phyloP scores from a whole-genome alignment of 2,329 filamentous ascomycete species.

The Fusarium illudens region DNA sequence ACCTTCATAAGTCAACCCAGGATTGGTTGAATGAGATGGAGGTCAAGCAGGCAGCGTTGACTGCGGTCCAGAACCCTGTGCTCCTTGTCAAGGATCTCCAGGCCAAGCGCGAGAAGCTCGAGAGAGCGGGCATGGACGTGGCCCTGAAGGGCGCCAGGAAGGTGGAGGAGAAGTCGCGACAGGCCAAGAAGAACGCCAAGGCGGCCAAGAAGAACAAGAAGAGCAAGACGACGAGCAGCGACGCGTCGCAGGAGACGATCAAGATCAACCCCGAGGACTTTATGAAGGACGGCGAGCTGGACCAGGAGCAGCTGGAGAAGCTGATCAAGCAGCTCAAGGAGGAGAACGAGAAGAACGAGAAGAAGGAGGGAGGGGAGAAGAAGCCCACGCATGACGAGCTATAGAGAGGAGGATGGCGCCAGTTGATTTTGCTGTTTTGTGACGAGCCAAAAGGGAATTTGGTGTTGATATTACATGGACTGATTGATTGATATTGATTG shows the following conservation, averaged over 20 bases:
- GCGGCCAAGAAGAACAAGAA: slow-evolving; percentile 52
- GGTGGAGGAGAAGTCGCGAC: slow-evolving; percentile 59
- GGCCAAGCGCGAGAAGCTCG: slow-evolving; percentile 73
- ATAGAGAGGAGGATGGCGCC: slow-evolving; percentile 39
- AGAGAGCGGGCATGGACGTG: slow-evolving; percentile 74
- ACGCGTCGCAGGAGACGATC: slow-evolving; percentile 51
- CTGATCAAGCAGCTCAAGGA: slow-evolving; percentile 39
- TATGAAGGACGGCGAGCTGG: slow-evolving; percentile 45
- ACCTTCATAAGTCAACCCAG: slow-evolving; percentile 67
- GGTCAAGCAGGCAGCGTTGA: slow-evolving; percentile 74
- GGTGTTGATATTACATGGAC: slow-evolving; percentile 23
- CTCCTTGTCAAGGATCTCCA: slow-evolving; percentile 77
- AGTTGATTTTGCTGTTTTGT: slow-evolving; percentile 18
- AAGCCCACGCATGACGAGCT: slow-evolving; percentile 48
- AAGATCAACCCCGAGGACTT: slow-evolving; percentile 60
- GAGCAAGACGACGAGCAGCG: slow-evolving; percentile 48
- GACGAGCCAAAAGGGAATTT: slow-evolving; percentile 20
- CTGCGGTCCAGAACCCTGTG: slow-evolving; percentile 75
- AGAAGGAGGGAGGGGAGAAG: slow-evolving; percentile 34
- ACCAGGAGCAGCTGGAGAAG: slow-evolving; percentile 42
- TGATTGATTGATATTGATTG: slow-evolving; percentile 29
- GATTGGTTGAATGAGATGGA: slow-evolving; percentile 81
- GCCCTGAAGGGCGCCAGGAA: slow-evolving; percentile 73
- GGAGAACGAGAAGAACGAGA: slow-evolving; percentile 33
- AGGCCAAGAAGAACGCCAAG: slow-evolving; percentile 55